phyloP scores from a whole-genome alignment of 2,329 filamentous ascomycete genomes.

The Microsporum audouinii region DNA sequence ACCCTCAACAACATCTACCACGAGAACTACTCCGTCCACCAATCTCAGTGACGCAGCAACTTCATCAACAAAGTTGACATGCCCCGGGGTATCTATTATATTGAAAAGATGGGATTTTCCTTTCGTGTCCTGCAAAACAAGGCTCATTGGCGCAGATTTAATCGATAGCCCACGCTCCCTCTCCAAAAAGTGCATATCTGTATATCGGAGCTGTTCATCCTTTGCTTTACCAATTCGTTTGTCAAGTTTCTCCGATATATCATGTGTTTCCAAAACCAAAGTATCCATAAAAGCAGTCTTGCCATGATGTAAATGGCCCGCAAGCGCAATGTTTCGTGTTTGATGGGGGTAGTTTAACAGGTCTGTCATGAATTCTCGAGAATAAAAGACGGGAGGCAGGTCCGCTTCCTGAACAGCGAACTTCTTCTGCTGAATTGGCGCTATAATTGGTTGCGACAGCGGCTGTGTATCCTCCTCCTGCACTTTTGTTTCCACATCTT shows the following conservation, averaged over 20 bases:
- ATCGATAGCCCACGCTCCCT: slow-evolving; percentile 81
- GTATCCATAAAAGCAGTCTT: slow-evolving; percentile 99
- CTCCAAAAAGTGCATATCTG: slow-evolving; percentile 81
- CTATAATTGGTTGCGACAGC: slow-evolving; percentile 83
- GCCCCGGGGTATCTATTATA: slow-evolving; percentile 88
- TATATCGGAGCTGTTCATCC: slow-evolving; percentile 89
- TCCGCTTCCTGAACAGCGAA: slow-evolving; percentile 89
- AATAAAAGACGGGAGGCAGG: slow-evolving; percentile 76
- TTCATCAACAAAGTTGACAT: slow-evolving; percentile 98
- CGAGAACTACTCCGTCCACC: slow-evolving; percentile 80
- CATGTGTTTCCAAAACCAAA: slow-evolving; percentile 90
- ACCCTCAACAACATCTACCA: slow-evolving; percentile 96
- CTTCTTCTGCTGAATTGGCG: slow-evolving; percentile 86
- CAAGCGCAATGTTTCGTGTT: slow-evolving; percentile 82
- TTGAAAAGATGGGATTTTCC: slow-evolving; percentile 94
- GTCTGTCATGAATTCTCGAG: slow-evolving; percentile 85
- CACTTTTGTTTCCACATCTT: slow-evolving; percentile 87
- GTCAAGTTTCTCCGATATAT: slow-evolving; percentile 66
- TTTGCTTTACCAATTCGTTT: slow-evolving; percentile 67
- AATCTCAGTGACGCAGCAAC: slow-evolving; percentile 78
- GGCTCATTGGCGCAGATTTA: slow-evolving; percentile 87
- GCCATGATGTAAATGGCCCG: slow-evolving; percentile 89
- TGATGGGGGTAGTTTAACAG: slow-evolving; percentile 94
- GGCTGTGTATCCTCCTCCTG: slow-evolving; percentile 96
- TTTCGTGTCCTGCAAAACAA: slow-evolving; percentile 76